Percentiles rank a stretch among this genome's conserved stretches.
phyloP scores from a whole-genome alignment of 192 early-diverging fungal genomes.

The Gigaspora rosea region DNA sequence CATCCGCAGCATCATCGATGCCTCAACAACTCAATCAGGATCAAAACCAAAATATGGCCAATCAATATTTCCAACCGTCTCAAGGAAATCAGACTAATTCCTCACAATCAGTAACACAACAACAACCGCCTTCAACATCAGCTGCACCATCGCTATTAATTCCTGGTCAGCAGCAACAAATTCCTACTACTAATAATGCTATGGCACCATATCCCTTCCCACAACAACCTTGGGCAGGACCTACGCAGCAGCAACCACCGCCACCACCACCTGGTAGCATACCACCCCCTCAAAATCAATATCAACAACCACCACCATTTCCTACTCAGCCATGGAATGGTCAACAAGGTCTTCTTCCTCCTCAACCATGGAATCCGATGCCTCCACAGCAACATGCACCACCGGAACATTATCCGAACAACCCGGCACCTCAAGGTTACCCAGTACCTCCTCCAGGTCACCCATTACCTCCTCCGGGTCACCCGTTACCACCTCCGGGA shows the following conservation, averaged over 20 bases:
- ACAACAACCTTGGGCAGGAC: conserved; percentile 13
- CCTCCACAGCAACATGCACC: background rate
- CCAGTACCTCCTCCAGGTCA: conserved; percentile 6
- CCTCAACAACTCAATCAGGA: conserved; percentile 22
- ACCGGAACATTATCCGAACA: too few species aligned
- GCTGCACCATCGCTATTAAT: conserved; percentile 3
- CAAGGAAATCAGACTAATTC: background rate
- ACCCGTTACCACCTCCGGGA: background rate
- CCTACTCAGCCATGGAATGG: background rate
- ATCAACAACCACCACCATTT: conserved; percentile 12
- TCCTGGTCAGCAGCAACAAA: background rate
- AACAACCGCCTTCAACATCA: background rate
- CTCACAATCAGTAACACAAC: background rate
- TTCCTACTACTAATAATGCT: background rate
- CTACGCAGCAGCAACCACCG: background rate
- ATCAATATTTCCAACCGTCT: conserved; percentile 9
- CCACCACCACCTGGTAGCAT: background rate
- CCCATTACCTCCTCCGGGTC: background rate
- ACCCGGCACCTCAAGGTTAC: background rate
- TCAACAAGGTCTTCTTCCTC: conserved; percentile 3
- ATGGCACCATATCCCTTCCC: background rate
- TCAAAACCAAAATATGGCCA: background rate
- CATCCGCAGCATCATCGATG: background rate
- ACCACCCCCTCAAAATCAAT: conserved; percentile 2
- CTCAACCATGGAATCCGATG: conserved; percentile 22